Evolutionary conservation across 345 rosid species (phyloP).

Genomic region (Bruguiera parviflora): DNA sequence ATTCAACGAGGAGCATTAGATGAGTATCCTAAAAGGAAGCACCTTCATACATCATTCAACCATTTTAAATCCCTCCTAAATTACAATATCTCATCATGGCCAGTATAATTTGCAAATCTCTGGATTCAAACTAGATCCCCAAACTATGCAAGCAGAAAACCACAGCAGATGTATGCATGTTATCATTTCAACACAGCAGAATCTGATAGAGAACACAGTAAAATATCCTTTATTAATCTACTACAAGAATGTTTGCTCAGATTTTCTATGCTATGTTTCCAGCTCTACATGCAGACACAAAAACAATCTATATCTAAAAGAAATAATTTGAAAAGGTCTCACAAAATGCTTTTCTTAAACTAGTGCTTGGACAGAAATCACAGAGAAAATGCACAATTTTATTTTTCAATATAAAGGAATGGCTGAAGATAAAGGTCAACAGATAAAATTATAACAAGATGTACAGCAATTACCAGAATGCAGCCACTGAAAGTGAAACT

Average conservation of each 20-base stretch:
- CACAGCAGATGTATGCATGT: background rate
- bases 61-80: background rate
- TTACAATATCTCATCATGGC: background rate
- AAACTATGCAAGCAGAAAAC: background rate
- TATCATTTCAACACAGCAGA: background rate
- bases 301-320: too few species aligned
- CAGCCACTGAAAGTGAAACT: constrained; percentile 79
- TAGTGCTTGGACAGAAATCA: background rate
- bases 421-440: background rate
- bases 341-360: background rate
- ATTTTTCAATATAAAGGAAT: background rate
- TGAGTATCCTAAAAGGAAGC: background rate
- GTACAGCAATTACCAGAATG: constrained; percentile 59
- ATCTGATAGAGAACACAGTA: background rate
- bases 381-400: background rate
- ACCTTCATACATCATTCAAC: background rate
- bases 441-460: constrained; percentile 1
- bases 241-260: too few species aligned
- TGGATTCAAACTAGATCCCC: background rate
- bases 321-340: too few species aligned
- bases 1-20: background rate
- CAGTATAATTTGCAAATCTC: background rate
- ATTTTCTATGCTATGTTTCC: too few species aligned
- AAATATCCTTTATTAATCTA: too few species aligned
- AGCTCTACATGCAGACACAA: too few species aligned